Base-by-base conservation (phyloP, 164 flowering plant species). In the Amborella trichopoda region DNA sequence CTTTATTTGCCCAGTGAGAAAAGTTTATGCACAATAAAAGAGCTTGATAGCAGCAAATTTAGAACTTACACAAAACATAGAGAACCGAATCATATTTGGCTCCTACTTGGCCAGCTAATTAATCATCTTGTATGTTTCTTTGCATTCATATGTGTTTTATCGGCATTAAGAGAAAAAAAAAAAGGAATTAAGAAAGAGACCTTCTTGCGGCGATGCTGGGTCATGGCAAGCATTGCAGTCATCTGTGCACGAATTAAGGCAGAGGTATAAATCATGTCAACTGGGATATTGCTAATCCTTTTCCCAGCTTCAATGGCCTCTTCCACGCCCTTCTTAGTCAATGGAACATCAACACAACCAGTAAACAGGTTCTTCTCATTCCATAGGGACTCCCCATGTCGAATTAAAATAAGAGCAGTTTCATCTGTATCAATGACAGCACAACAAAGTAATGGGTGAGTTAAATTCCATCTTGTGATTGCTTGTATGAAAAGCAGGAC, bases 141-240 rank as follows among this genome's bases (percentile, higher is more conserved):
- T n/a, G n/a, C n/a, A n/a, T n/a, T n/a, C n/a, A n/a, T n/a, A n/a
- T n/a, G n/a, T n/a, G n/a, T n/a, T n/a, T n/a, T n/a, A n/a, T n/a
- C n/a, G n/a, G n/a, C n/a, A n/a, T n/a, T n/a, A n/a, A n/a, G n/a
- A 32, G 43, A 3, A 40, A 21, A 10, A n/a, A n/a, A n/a, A n/a
- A n/a, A n/a, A n/a, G n/a, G n/a, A n/a, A n/a, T 33, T 59, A 41
- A 5, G 27, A 17, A 12, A 28, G 20, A 16, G 59, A 87, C 99
- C 96, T 87, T 91, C 69, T 56, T 84, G 52, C 84, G 90, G 4
- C 99, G 88, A 63, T 91, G 99, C 61, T 87, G 90, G 44, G 90
- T 91, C 96, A 91, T 91, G 55, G 99, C 95, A 68, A 87, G 93
- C 99, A 91, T 91, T 28, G 96, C 95, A 40, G 99, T 91, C 96